phyloP scores from a whole-genome alignment of 495 filamentous ascomycete genomes.

The Astrothelium subdiscretum region DNA sequence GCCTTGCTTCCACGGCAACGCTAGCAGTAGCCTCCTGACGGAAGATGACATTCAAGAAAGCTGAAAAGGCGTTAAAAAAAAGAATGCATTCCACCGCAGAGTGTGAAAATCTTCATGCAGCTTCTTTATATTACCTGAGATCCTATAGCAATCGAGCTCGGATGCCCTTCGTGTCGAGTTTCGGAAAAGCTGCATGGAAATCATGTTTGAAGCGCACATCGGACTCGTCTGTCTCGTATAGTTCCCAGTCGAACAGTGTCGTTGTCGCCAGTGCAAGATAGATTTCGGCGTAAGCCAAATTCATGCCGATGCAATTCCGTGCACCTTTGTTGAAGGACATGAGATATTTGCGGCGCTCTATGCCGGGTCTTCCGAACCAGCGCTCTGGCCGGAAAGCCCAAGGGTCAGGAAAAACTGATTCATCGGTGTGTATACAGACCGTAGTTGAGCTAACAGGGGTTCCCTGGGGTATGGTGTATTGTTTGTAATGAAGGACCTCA shows the following conservation, averaged over 20 bases:
- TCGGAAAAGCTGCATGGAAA: constrained; percentile 2
- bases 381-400: constrained; percentile 4
- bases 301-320: constrained; percentile 20
- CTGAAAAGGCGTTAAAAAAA: not conserved
- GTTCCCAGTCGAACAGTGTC: constrained; percentile 3
- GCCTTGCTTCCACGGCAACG: too few species aligned
- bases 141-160: not conserved
- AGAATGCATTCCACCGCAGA: not conserved
- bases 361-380: not conserved
- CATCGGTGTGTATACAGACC: constrained; percentile 5
- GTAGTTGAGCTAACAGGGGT: constrained; percentile 5
- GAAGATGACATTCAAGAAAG: too few species aligned
- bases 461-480: constrained; percentile 1
- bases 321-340: constrained; percentile 22
- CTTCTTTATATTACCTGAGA: not conserved
- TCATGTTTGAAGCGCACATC: constrained; percentile 5
- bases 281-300: constrained; percentile 27
- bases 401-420: constrained; percentile 2
- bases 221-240: constrained; percentile 1
- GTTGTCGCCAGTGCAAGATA: constrained; percentile 12
- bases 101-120: not conserved
- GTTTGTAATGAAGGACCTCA: not conserved
- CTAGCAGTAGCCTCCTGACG: too few species aligned
- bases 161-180: constrained; percentile 6
- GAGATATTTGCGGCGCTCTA: constrained; percentile 6